A percentile compares a stretch with the other conserved stretches of the same genome.
phyloP scores from a whole-genome alignment of 2,329 filamentous ascomycete genomes.

The Exophiala dermatitidis region DNA sequence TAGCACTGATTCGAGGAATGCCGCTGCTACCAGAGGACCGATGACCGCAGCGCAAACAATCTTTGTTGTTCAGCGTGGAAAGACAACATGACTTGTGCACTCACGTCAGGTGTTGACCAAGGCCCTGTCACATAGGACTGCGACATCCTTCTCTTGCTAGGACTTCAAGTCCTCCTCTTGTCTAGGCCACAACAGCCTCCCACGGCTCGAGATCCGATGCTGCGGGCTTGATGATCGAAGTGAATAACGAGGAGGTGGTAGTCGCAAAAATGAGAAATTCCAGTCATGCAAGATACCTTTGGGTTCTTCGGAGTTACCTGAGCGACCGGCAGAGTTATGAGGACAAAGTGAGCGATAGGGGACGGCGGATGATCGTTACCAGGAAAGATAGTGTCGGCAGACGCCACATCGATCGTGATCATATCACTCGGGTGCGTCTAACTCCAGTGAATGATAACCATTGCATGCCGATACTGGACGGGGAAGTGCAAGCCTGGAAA shows the following conservation, averaged over 20 bases:
- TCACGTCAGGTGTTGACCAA: constrained; percentile 18
- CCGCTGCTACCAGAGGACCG: constrained; percentile 72
- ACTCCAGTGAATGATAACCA: constrained; percentile 15
- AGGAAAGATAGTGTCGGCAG: background rate
- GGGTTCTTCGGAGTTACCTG: too few relatives aligned
- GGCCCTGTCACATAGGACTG: constrained; percentile 1
- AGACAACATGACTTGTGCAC: background rate
- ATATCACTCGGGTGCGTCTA: background rate
- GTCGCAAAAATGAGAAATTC: too few relatives aligned
- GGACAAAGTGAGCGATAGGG: too few relatives aligned
- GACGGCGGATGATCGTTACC: too few relatives aligned
- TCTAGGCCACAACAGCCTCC: background rate
- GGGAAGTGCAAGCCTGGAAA: background rate
- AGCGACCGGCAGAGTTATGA: too few relatives aligned
- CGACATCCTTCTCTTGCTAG: constrained; percentile 1
- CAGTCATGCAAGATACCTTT: too few relatives aligned
- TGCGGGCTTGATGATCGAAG: background rate
- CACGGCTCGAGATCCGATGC: background rate
- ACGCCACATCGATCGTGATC: background rate
- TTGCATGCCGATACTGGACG: constrained; percentile 5
- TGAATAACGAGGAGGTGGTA: too few relatives aligned
- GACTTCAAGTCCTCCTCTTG: background rate
- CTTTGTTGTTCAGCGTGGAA: constrained; percentile 40
- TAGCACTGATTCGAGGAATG: constrained; percentile 85
- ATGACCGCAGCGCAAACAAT: constrained; percentile 79